Percentiles rank a stretch among this genome's conserved stretches.
These are phyloP conservation scores for Phytophthora pinifolia DNA, from an alignment of 352 stramenopile species.

Conservation along the genomic window DNA sequence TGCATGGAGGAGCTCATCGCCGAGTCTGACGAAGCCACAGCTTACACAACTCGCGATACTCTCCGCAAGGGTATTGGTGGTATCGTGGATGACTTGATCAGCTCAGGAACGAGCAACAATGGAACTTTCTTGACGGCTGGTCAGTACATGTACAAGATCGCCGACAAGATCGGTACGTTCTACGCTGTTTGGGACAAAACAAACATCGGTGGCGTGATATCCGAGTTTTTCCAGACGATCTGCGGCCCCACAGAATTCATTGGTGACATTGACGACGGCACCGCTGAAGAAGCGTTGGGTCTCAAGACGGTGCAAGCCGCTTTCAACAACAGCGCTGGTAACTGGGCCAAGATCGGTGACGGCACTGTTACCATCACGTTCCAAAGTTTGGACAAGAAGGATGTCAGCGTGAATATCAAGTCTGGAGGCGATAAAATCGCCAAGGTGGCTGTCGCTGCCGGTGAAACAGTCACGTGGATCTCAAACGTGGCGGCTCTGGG, in stretches of 20 bases:
- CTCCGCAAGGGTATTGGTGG: conserved; percentile 46
- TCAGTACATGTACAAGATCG: conserved; percentile 38
- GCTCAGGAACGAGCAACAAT: conserved; percentile 23
- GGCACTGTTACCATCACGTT: conserved; percentile 26
- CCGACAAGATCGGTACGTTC: conserved; percentile 33
- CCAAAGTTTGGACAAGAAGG: conserved; percentile 24
- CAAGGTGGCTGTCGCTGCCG: conserved; percentile 22
- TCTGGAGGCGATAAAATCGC: conserved; percentile 27
- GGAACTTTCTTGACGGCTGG: conserved; percentile 24
- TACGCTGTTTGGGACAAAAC: conserved; percentile 41
- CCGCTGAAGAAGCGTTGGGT: conserved; percentile 34
- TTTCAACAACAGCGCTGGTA: conserved; percentile 30
- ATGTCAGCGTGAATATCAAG: conserved; percentile 36
- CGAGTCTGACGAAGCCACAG: conserved; percentile 5
- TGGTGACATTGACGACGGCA: conserved; percentile 40
- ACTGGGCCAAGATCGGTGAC: conserved; percentile 26
- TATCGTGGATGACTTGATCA: conserved; percentile 43
- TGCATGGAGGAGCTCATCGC: conserved; percentile 31
- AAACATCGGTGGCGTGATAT: conserved; percentile 27
- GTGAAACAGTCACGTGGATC: conserved; percentile 23
- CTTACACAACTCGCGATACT: conserved; percentile 33
- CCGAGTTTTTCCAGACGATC: conserved; percentile 49
- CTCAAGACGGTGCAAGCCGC: conserved; percentile 33
- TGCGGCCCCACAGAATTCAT: conserved; percentile 44
- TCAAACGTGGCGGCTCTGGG: conserved; percentile 19